Conservation (phyloP, 371 early-diverging fungal species). For the Mucor plumbeus region DNA sequence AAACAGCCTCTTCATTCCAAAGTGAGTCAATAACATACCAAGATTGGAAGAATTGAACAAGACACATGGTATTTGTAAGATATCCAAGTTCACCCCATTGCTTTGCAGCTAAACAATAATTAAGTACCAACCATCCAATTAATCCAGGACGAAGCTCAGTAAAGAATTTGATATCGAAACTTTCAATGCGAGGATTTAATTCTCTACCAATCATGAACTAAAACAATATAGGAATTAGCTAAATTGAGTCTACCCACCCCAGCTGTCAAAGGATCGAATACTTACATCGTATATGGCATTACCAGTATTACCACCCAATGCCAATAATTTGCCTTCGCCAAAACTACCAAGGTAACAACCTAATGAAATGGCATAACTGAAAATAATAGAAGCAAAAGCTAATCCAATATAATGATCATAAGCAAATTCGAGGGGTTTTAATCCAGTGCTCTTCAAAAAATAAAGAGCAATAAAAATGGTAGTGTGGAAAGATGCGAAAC, state of each 20-base stretch:
- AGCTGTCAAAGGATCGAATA: background rate
- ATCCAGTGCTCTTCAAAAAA: conserved; percentile 34
- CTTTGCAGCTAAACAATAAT: conserved; percentile 78
- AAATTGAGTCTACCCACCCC: background rate
- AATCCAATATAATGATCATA: conserved; percentile 80
- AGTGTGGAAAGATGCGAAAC: conserved; percentile 57
- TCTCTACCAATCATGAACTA: conserved; percentile 84
- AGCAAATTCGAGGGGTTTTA: conserved; percentile 67
- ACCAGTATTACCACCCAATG: conserved; percentile 90
- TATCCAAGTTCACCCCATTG: conserved; percentile 73
- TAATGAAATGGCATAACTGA: conserved; percentile 69
- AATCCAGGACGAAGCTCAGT: conserved; percentile 92
- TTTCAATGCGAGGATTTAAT: conserved; percentile 84
- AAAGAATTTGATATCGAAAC: conserved; percentile 93
- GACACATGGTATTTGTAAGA: conserved; percentile 79
- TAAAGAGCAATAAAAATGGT: conserved; percentile 57
- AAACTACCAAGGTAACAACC: conserved; percentile 83
- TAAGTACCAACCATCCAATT: conserved; percentile 82
- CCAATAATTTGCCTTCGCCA: conserved; percentile 66
- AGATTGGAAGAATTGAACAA: conserved; percentile 77
- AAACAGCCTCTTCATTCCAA: conserved; percentile 78
- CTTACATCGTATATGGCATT: conserved; percentile 84
- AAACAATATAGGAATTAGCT: background rate
- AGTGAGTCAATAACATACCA: conserved; percentile 89
- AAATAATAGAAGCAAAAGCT: conserved; percentile 69